These are phyloP conservation scores for Nowakowskiella sp. DNA, from an alignment of 192 early-diverging fungal species.

Conservation along the genomic window DNA sequence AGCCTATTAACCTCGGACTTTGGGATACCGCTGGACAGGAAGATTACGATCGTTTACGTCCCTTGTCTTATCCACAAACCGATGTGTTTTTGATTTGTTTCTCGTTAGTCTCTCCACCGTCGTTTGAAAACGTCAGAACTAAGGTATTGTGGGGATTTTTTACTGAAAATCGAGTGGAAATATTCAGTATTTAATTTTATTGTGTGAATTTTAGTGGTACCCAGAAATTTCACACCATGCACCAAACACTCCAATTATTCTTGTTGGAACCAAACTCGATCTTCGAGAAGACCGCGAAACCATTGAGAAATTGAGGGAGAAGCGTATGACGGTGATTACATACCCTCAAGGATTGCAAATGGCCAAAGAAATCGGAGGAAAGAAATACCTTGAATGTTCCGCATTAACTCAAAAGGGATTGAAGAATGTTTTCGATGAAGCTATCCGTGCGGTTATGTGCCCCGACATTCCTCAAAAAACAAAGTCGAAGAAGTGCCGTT, in stretches of 20 bases:
- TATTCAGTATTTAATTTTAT: slow-evolving; percentile 13
- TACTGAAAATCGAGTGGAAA: background rate
- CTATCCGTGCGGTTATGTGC: slow-evolving; percentile 85
- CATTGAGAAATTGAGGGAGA: slow-evolving; percentile 79
- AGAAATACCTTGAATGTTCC: slow-evolving; percentile 95
- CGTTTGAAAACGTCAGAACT: slow-evolving; percentile 93
- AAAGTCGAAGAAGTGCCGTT: slow-evolving; percentile 22
- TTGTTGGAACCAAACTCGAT: slow-evolving; percentile 97
- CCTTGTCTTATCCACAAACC: slow-evolving; percentile 96
- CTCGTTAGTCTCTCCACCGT: slow-evolving; percentile 90
- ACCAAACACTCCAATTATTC: slow-evolving; percentile 82
- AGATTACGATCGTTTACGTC: slow-evolving; percentile 96
- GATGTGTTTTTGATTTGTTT: slow-evolving; percentile 98
- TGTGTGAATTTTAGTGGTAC: slow-evolving; percentile 63
- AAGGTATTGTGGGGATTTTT: slow-evolving; percentile 49
- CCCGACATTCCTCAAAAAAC: slow-evolving; percentile 20
- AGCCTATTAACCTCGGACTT: slow-evolving; percentile 94
- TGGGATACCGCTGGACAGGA: slow-evolving; percentile 99
- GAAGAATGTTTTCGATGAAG: slow-evolving; percentile 98
- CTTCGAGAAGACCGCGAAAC: slow-evolving; percentile 88
- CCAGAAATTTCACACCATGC: slow-evolving; percentile 95
- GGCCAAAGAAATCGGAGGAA: slow-evolving; percentile 80
- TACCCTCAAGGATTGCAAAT: slow-evolving; percentile 83
- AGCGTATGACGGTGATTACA: slow-evolving; percentile 79
- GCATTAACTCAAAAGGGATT: slow-evolving; percentile 95